These are phyloP conservation scores for Candida boleticola DNA, from an alignment of 805 yeast genomes.

Conservation along the genomic window DNA sequence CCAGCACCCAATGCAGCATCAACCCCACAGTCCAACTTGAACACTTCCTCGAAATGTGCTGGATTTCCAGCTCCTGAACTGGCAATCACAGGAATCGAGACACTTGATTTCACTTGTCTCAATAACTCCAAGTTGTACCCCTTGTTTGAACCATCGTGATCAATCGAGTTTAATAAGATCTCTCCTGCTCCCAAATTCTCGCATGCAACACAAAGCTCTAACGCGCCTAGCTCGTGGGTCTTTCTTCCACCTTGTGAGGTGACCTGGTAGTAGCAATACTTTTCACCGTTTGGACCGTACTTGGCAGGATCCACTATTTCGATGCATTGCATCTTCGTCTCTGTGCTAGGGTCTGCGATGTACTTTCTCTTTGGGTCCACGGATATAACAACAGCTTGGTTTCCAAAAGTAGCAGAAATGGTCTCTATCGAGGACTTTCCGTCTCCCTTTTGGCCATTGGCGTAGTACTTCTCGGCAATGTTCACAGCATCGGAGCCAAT, in stretches of 20 bases:
- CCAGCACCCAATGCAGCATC: slow-evolving; percentile 99
- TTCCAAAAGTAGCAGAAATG: slow-evolving; percentile 88
- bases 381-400: slow-evolving; percentile 95
- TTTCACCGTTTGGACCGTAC: slow-evolving; percentile 84
- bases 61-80: slow-evolving; percentile 98
- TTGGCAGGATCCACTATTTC: slow-evolving; percentile 49
- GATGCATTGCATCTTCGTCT: slow-evolving; percentile 61
- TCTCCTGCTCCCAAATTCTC: slow-evolving; percentile 97
- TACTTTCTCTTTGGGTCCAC: slow-evolving; percentile 95
- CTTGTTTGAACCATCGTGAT: slow-evolving; percentile 93
- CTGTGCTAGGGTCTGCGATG: slow-evolving; percentile 53
- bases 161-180: slow-evolving; percentile 87
- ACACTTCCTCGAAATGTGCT: slow-evolving; percentile 84
- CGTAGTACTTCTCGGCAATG: slow-evolving; percentile 83
- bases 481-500: slow-evolving; percentile 96
- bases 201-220: slow-evolving; percentile 83
- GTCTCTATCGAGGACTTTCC: slow-evolving; percentile 92
- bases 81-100: slow-evolving; percentile 90
- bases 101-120: slow-evolving; percentile 70
- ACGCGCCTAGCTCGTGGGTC: slow-evolving; percentile 79
- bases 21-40: slow-evolving; percentile 65
- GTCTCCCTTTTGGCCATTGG: slow-evolving; percentile 50
- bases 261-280: slow-evolving; percentile 90
- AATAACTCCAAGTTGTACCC: slow-evolving; percentile 91
- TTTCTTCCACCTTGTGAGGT: slow-evolving; percentile 97